Evolutionary conservation across 495 filamentous ascomycete species (phyloP).

Genomic region (Lichina pygmaea): DNA sequence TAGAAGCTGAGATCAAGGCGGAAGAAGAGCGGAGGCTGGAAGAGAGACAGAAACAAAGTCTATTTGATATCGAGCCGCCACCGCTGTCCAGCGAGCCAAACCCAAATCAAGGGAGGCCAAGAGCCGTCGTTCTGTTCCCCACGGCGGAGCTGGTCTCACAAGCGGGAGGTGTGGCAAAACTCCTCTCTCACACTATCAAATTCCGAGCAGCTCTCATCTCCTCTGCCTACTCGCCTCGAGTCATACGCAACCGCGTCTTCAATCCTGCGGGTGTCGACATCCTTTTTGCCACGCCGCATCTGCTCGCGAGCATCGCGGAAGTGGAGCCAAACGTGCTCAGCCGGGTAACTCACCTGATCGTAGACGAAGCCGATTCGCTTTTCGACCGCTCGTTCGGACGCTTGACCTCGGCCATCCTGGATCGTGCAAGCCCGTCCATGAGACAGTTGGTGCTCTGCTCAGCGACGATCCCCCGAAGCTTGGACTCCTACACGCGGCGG

Average conservation of each 20-base stretch:
- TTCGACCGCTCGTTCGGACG: conserved; percentile 77
- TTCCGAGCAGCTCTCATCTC: conserved; percentile 58
- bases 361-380: conserved; percentile 89
- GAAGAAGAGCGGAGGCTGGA: conserved; percentile 19
- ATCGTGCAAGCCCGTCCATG: conserved; percentile 47
- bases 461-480: conserved; percentile 72
- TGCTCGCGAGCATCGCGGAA: conserved; percentile 62
- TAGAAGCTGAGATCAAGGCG: conserved; percentile 27
- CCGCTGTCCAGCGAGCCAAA: conserved; percentile 34
- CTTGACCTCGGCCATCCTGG: conserved; percentile 54
- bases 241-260: conserved; percentile 75
- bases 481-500: conserved; percentile 57
- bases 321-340: conserved; percentile 70
- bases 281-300: conserved; percentile 64
- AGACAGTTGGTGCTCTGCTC: conserved; percentile 87
- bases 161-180: conserved; percentile 52
- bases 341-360: conserved; percentile 59
- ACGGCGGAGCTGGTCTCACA: conserved; percentile 85
- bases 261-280: conserved; percentile 60
- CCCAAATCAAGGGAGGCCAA: conserved; percentile 47
- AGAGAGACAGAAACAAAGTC: conserved; percentile 19
- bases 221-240: conserved; percentile 39
- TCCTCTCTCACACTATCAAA: conserved; percentile 55
- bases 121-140: conserved; percentile 70
- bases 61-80: conserved; percentile 25